Base-by-base conservation (phyloP, 129 eudicot species). In the Chrysanthemum seticuspe region DNA sequence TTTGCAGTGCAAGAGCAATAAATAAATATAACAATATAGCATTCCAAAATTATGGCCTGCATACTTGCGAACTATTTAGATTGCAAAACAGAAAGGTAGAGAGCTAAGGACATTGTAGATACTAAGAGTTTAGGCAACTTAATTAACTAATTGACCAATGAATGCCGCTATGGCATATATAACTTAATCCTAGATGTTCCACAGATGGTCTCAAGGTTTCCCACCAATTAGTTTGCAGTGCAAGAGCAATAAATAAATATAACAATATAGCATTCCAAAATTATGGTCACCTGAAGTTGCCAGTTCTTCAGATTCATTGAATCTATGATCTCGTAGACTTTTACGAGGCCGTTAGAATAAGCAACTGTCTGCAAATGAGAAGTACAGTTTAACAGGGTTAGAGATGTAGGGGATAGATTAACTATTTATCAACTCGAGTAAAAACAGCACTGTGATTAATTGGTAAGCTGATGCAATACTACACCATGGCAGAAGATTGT, bases 261-360 rank as follows among this genome's bases (percentile, higher is more conserved):
- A 59, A 57, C 45, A 57, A 71, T 48, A 29, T 15, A 70, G 56
- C 60, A 66, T 13, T 57, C n/a, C 56, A 67, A 65, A 61, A 56
- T 34, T 55, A 54, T 10, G 75, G 75, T 74, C 65, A 90, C 99
- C 96, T 94, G 97, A 86, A 88, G 97, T 74, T 94, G 99, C 99
- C 99, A 95, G 57, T 81, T 86, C 70, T 82, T 87, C 79, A 95
- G 62, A 25, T 87, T 96, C 83, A 90, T 71, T 52, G 87, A 80
- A 84, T 93, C 87, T 68, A 82, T 76, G 27, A 90, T 93, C 87
- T 93, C 98, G 50, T 84, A 86, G n/a, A 90, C 89, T 81, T 88
- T 87, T 54, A 87, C 83, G 74, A 80, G 83, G 25, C 98, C 98
- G 65, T 84, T 91, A 25, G 98, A 85, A 80, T 84, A 87, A 49